A percentile compares a stretch with the other conserved stretches of the same genome.
Evolutionary conservation across 441 rosid species (phyloP).

Genomic region (Populus hybrid): DNA sequence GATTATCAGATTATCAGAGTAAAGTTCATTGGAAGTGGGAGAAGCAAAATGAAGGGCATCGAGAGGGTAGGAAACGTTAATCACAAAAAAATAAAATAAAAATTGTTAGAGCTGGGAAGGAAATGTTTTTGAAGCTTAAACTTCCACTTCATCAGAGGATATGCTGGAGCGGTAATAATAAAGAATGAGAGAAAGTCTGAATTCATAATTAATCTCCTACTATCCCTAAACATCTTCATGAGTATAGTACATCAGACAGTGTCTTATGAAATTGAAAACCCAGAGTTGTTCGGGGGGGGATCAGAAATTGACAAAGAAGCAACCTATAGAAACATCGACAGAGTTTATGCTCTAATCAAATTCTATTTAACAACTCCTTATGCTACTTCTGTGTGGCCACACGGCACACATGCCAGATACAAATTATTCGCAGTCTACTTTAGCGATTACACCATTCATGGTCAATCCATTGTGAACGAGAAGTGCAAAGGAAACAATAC

Average conservation of each 20-base stretch:
- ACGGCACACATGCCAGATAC: conserved; percentile 1
- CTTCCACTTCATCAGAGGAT: too few species aligned
- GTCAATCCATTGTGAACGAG: not conserved
- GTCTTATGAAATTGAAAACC: not conserved
- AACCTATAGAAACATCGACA: too few species aligned
- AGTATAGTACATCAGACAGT: not conserved
- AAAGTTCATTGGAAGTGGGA: too few species aligned
- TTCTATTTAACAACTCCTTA: conserved; percentile 2
- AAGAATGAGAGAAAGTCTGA: not conserved
- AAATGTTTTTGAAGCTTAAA: too few species aligned
- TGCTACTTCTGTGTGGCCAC: not conserved
- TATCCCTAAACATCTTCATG: not conserved
- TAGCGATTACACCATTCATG: not conserved
- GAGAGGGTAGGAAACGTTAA: too few species aligned
- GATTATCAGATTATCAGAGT: too few species aligned
- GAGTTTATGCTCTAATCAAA: not conserved
- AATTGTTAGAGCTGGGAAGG: too few species aligned
- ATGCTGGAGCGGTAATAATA: not conserved
- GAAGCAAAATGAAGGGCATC: too few species aligned
- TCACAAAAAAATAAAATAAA: too few species aligned
- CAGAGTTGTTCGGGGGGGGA: too few species aligned
- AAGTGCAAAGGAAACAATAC: not conserved
- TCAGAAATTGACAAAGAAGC: too few species aligned
- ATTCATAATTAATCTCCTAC: not conserved
- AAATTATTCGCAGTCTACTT: conserved; percentile 9